A percentile compares a stretch with the other conserved stretches of the same genome.
These are phyloP conservation scores for Dioscorea zingiberensis DNA, from an alignment of 106 monocot genomes.

Conservation along the genomic window DNA sequence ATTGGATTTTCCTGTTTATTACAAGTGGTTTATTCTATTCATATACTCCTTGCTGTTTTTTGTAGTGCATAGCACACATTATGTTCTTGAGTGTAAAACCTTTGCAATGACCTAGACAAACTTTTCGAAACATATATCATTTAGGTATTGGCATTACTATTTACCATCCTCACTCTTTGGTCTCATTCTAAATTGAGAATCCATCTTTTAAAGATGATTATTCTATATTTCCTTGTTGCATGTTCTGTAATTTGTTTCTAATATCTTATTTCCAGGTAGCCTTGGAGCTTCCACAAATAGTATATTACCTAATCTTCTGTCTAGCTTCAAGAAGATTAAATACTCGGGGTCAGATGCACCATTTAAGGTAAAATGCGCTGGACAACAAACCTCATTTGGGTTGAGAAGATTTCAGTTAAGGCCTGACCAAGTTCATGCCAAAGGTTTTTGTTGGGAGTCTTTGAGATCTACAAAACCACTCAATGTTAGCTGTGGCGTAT, in stretches of 20 bases:
- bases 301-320: background rate
- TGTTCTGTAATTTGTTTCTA: background rate
- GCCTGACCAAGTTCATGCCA: slow-evolving; percentile 4
- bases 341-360: background rate
- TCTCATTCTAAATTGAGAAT: background rate
- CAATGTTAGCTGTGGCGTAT: slow-evolving; percentile 14
- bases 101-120: background rate
- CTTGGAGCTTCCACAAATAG: background rate
- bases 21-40: no score
- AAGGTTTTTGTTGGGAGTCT: background rate
- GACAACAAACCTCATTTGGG: background rate
- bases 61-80: no score
- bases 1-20: no score
- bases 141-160: background rate
- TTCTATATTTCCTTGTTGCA: background rate
- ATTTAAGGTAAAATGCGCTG: background rate
- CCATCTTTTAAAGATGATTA: background rate
- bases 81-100: no score
- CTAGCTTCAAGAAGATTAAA: background rate
- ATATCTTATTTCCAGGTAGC: background rate
- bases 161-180: background rate
- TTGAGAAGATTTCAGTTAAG: slow-evolving; percentile 4
- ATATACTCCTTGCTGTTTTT: no score
- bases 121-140: background rate
- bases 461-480: slow-evolving; percentile 9